Evolutionary conservation across 129 eudicot species (phyloP), one percentile per base, ranked within the genome.

Genomic region (Solidago caesia): DNA sequence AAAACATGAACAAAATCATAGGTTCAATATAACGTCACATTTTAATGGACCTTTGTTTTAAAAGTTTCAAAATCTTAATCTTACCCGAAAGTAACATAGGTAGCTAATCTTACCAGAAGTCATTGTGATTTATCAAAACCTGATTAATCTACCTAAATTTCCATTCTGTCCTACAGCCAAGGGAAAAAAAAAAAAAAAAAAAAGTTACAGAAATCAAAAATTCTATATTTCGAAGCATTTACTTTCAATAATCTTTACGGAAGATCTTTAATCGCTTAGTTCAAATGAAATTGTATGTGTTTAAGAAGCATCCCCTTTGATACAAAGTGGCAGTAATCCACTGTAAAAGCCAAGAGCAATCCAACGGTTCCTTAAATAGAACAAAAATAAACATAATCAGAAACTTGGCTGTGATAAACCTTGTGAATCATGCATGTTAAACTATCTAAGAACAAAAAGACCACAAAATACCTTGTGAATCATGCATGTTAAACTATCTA

Each of bases 121-220:
- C 46, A 12, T 46, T 29, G 67, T 72, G 43, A 67, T 9, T 56
- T 46, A 46, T 65, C 79, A 79, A 73, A 73, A 79, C 33, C 83
- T 79, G 57, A 58, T 55, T 12, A 66, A 66, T 29, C 74, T 58
- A 72, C 68, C 63, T 71, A 72, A 64, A 43, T 29, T 64, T 44
- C 29, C 79, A 73, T 66, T 59, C 66, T 66, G 70, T 39, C 52
- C 33, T 78, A 70, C 58, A 53, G 39, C 44, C 39, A 33, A 33
- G 16, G 26, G 43, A 15, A 8, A 26, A 42, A 46, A 25, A 56
- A 29, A 16, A 79, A 12, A 11, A 15, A 15, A 52, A 46, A 1
- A 13, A 12, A 71, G 10, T 6, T 16, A 15, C 47, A 70, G 33
- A 27, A 6, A 6, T 12, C 67, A 51, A 77, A 67, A 6, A 8